Evolutionary conservation across 1,284 basidiomycete species (phyloP), one percentile per base, ranked within the genome.

Genomic region (Pseudozyma sp.): DNA sequence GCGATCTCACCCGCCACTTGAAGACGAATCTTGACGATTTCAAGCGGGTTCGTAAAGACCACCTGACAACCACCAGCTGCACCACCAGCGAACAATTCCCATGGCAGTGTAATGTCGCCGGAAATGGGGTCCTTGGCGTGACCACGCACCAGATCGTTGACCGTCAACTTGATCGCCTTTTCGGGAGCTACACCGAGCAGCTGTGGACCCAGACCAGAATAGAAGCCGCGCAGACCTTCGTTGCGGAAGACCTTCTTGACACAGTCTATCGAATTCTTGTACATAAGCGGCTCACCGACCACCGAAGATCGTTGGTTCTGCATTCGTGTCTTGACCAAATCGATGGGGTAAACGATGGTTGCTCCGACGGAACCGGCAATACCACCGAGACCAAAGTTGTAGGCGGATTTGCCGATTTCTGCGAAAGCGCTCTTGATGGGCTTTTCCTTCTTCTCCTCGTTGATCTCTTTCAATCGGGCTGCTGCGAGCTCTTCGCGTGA

Each of bases 161-260:
- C 92, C 3, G 96, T 97, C 18, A 88, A 85, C 84, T 99, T 97
- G 87, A 97, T 96, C 12, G 94, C 94, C 87, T 97, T 99, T 86
- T 99, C 96, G 13, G 96, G 96, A 13, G 96, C 97, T 45, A 99
- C 96, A 82, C 96, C 96, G 76, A 99, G 89, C 59, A 99, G 89
- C 84, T 99, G 96, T 43, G 96, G 96, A 8, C 94, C 91, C 54
- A 99, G 90, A 61, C 96, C 96, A 44, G 95, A 92, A 87, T 99
- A 99, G 87, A 99, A 99, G 9, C 95, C 97, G n/a, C 80, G 77
- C 9, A 93, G 68, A 78, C 96, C 95, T 87, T 99, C 96, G 85
- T 97, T 97, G 62, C 90, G 89, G 85, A 97, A 91, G 42, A 99
- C 96, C 85, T 97, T 98, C 79, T 90, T 89, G 43, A 95, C 92